Conservation (phyloP, 805 yeast genomes). For the Myxozyma sirexii region DNA sequence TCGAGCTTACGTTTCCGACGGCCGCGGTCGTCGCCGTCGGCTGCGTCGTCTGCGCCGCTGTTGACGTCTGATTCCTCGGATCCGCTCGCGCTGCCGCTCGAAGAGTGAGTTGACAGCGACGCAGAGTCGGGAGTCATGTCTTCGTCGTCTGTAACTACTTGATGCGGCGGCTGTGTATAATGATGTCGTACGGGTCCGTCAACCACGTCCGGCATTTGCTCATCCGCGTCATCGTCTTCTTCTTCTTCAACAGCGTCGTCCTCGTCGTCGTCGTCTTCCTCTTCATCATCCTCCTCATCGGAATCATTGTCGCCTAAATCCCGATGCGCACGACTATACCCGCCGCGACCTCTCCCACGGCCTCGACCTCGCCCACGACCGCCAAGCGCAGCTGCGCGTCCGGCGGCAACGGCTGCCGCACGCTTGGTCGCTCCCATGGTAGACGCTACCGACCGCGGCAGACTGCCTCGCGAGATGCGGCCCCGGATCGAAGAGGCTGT, state of each 20-base stretch:
- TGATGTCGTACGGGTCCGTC: conserved; percentile 1
- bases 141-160: conserved; percentile 31
- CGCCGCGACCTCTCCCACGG: conserved; percentile 27
- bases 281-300: conserved; percentile 23
- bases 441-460: conserved; percentile 18
- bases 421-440: conserved; percentile 13
- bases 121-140: conserved; percentile 37
- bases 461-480: conserved; percentile 18
- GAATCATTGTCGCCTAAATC: conserved; percentile 8
- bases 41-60: conserved; percentile 8
- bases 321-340: conserved; percentile 3
- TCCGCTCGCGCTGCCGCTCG: conserved; percentile 58
- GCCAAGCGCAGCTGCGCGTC: conserved; percentile 12
- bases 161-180: conserved; percentile 30
- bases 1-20: conserved; percentile 18
- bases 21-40: neutral
- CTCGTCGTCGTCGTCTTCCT: conserved; percentile 25
- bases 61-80: conserved; percentile 46
- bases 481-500: conserved; percentile 38
- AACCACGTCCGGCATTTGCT: conserved; percentile 9
- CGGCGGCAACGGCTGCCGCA: conserved; percentile 18
- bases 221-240: conserved; percentile 23
- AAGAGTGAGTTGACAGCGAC: conserved; percentile 41
- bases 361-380: conserved; percentile 29
- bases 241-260: conserved; percentile 3